Evolutionary conservation across 306 rosid species (phyloP).

Genomic region (Vigna radiata): DNA sequence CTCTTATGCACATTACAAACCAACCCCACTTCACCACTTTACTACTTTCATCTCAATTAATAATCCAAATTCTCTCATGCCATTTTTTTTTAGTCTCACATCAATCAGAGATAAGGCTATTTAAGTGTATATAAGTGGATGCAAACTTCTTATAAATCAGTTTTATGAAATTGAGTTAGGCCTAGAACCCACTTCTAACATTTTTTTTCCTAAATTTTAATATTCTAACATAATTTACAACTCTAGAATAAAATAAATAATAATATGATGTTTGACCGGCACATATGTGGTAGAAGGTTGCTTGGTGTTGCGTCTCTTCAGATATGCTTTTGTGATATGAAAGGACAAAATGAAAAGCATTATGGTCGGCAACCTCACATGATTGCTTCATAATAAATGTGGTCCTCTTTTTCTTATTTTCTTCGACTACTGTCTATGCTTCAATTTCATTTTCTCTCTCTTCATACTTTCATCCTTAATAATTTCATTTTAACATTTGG

Average conservation of each 20-base stretch:
- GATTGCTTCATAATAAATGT: conserved; percentile 19
- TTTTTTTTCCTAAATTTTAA: conserved; percentile 7
- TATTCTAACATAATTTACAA: too few relatives aligned
- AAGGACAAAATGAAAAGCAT: conserved; percentile 6
- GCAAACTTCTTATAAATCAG: too few relatives aligned
- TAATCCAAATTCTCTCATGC: conserved; percentile 29
- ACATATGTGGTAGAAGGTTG: conserved; percentile 28
- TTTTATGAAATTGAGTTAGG: too few relatives aligned
- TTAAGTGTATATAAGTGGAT: too few relatives aligned
- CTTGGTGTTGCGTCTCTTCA: conserved; percentile 28
- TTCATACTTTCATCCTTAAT: not conserved
- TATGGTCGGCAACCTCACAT: conserved; percentile 31
- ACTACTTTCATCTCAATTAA: conserved; percentile 3
- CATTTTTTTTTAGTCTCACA: conserved; percentile 39
- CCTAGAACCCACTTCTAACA: too few relatives aligned
- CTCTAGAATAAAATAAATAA: too few relatives aligned
- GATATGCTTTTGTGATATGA: conserved; percentile 4
- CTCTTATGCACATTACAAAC: conserved; percentile 27
- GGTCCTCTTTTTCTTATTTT: not conserved
- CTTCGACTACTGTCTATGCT: not conserved
- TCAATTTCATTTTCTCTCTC: not conserved
- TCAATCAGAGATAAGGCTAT: too few relatives aligned
- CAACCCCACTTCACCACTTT: conserved; percentile 37
- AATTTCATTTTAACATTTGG: not conserved
- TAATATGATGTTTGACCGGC: conserved; percentile 6